These are phyloP conservation scores for Cutaneotrichosporon cavernicola DNA, from an alignment of 1,284 basidiomycete species.

Conservation along the genomic window DNA sequence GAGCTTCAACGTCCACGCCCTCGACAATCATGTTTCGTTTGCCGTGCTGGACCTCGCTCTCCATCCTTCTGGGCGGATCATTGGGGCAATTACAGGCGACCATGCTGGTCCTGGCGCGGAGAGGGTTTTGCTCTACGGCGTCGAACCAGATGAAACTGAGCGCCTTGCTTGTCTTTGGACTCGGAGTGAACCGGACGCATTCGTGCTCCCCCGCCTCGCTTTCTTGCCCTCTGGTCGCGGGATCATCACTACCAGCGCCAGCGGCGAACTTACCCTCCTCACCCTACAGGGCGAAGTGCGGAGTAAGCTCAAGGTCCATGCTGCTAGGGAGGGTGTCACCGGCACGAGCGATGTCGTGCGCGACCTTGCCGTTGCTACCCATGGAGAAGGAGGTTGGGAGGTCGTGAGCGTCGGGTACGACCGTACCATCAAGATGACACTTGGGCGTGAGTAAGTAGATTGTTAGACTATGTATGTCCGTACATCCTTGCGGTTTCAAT, in stretches of 20 bases:
- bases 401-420: conserved; percentile 52
- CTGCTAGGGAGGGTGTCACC: conserved; percentile 28
- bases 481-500: not conserved
- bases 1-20: conserved; percentile 50
- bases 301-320: conserved; percentile 45
- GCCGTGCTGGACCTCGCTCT: conserved; percentile 63
- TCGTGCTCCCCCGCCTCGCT: conserved; percentile 51
- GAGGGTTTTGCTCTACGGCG: conserved; percentile 30
- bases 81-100: conserved; percentile 53
- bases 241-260: conserved; percentile 44
- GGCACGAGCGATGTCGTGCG: conserved; percentile 45
- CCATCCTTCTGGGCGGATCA: conserved; percentile 46
- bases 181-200: conserved; percentile 44
- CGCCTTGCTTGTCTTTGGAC: conserved; percentile 50
- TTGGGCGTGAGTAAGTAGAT: conserved; percentile 13
- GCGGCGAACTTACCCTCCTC: conserved; percentile 47
- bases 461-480: not conserved
- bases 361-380: conserved; percentile 26
- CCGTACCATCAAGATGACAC: conserved; percentile 37
- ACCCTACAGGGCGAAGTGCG: conserved; percentile 39
- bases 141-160: conserved; percentile 39
- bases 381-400: conserved; percentile 31
- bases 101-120: conserved; percentile 45
- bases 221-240: conserved; percentile 51
- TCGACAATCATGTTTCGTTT: conserved; percentile 53